Evolutionary conservation across 768 basidiomycete species (phyloP), one percentile per base, ranked within the genome.

Genomic region (Tremella mesenterica): DNA sequence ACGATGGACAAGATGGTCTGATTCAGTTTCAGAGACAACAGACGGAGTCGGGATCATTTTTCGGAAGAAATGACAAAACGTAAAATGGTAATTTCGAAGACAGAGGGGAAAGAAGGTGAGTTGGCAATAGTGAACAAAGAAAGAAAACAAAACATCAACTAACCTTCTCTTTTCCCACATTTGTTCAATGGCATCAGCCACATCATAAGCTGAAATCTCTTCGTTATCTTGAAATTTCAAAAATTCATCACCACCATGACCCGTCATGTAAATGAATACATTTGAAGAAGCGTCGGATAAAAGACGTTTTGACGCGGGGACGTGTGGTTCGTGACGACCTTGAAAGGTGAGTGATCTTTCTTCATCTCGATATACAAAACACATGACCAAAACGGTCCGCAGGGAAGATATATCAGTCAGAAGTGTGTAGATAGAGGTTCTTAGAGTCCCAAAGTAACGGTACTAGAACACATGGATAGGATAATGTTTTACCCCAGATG

Each of bases 151-250:
- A 9, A 12, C 30, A n/a, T 33, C 9, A 6, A 54, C 80, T 39
- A 53, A 86, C 91, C 92, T 77, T 70, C 85, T 85, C 79, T 96
- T 96, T 71, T 92, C 86, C 78, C 85, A 91, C 93, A 99, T 99
- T 74, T 96, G 92, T 72, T 90, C 90, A 56, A 97, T 86, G 1
- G 95, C 92, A 69, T 97, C 93, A 0, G 93, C 93, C n/a, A 97
- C 81, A 69, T 97, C 95, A 53, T 86, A 89, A 0, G 93, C 90
- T 54, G 86, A 89, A 63, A 97, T 89, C 72, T 99, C 95, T 73
- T 97, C 95, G 70, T 87, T 91, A 70, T 99, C 95, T 70, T 99
- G 95, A 73, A 99, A 97, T 72, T 99, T 97, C 67, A 99, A 81
- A 71, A 97, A 99, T 73, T 95, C 95, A 64, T 93, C 86, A 0